These are phyloP conservation scores for Oemleria cerasiformis DNA, from an alignment of 306 rosid genomes.

Conservation along the genomic window DNA sequence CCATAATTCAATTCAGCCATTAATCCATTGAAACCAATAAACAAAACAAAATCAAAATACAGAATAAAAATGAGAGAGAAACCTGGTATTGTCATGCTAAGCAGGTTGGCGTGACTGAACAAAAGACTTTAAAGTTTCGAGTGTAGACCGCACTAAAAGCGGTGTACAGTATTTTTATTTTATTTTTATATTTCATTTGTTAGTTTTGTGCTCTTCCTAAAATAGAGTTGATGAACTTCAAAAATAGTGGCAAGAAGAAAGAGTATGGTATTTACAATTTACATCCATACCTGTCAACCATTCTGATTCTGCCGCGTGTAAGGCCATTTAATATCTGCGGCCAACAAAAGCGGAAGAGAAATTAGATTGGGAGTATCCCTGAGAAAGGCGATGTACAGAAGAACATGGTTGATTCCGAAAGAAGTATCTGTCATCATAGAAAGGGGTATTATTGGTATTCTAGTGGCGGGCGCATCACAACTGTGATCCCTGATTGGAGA, in stretches of 20 bases:
- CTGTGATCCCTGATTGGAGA: no score
- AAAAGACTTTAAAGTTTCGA: background rate
- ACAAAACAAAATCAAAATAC: background rate
- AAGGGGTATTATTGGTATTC: background rate
- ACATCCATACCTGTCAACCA: background rate
- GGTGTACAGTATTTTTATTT: background rate
- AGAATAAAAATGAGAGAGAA: background rate
- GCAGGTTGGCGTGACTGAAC: background rate
- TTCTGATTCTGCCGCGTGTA: constrained; percentile 6
- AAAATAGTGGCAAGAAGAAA: background rate
- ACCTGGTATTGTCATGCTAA: constrained; percentile 21
- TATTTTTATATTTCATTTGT: background rate
- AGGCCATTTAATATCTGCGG: background rate
- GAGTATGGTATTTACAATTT: no score
- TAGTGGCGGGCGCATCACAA: no score
- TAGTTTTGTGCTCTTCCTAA: background rate
- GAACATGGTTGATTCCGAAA: no score
- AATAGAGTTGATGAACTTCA: background rate
- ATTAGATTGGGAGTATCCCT: background rate
- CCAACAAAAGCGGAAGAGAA: background rate
- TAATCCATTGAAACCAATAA: background rate
- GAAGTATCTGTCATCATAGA: no score
- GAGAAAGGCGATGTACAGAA: background rate
- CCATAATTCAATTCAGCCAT: background rate
- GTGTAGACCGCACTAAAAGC: background rate